Evolutionary conservation across 2,329 filamentous ascomycete species (phyloP).

Genomic region (Fusarium falciforme): DNA sequence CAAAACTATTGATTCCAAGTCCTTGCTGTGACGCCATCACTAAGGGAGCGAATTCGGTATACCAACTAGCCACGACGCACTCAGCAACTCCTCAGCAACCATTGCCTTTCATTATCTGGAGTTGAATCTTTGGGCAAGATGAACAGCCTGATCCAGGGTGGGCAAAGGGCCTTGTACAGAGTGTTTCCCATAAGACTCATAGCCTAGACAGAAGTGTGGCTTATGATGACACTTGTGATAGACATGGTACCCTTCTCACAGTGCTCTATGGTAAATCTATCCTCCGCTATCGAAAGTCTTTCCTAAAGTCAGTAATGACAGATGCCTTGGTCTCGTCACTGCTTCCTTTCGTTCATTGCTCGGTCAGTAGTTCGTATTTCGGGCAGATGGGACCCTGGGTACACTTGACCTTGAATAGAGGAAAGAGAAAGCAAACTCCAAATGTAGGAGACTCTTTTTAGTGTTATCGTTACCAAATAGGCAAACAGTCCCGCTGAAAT

Average conservation of each 20-base stretch:
- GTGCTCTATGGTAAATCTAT: background rate
- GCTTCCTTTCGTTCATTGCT: background rate
- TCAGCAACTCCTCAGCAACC: background rate
- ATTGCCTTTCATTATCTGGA: background rate
- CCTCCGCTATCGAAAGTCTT: background rate
- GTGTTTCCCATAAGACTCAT: background rate
- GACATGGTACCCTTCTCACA: background rate
- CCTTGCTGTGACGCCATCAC: background rate
- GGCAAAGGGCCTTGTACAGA: background rate
- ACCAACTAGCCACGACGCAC: background rate
- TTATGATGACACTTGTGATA: background rate
- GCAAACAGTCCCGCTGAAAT: too few relatives aligned
- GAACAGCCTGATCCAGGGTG: background rate
- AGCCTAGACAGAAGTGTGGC: background rate
- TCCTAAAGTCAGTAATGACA: background rate
- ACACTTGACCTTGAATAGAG: background rate
- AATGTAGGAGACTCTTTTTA: background rate
- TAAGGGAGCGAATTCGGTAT: background rate
- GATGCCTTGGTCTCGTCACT: background rate
- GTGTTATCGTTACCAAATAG: background rate
- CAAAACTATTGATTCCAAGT: background rate
- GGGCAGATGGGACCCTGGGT: background rate
- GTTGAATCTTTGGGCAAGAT: background rate
- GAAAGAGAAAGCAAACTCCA: background rate
- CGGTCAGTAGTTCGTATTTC: background rate